Conservation (phyloP, 1,284 basidiomycete species). For the Apiotrichum laibachii region DNA sequence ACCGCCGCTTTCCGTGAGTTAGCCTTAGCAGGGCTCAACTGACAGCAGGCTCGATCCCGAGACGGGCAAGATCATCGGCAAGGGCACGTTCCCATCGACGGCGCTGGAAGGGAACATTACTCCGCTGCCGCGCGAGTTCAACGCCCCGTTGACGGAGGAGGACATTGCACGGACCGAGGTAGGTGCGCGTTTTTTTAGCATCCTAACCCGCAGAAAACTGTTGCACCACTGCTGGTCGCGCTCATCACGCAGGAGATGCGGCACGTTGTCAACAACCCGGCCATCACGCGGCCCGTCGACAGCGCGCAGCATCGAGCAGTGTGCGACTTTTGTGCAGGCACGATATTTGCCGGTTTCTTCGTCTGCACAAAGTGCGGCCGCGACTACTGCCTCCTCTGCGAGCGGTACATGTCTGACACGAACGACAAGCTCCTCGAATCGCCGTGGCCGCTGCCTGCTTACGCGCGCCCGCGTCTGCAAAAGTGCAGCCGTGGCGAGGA, state of each 20-base stretch:
- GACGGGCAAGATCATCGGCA: constrained; percentile 36
- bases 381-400: constrained; percentile 84
- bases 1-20: constrained; percentile 43
- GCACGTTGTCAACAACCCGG: constrained; percentile 62
- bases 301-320: constrained; percentile 69
- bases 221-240: constrained; percentile 67
- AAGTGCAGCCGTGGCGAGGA: constrained; percentile 15
- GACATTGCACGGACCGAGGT: constrained; percentile 42
- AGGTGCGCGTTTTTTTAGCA: background rate
- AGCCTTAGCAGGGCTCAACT: background rate
- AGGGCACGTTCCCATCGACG: constrained; percentile 40
- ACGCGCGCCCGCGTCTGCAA: constrained; percentile 39
- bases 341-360: constrained; percentile 83
- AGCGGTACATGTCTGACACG: constrained; percentile 64
- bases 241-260: constrained; percentile 65
- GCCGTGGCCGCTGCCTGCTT: constrained; percentile 54
- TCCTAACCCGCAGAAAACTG: constrained; percentile 52
- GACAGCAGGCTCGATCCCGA: constrained; percentile 33
- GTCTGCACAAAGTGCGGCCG: constrained; percentile 86
- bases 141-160: constrained; percentile 28
- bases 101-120: constrained; percentile 30
- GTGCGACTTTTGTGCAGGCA: constrained; percentile 89
- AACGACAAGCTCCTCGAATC: constrained; percentile 54
- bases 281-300: constrained; percentile 70
- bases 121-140: constrained; percentile 42